These are phyloP conservation scores for Fusarium anguioides DNA, from an alignment of 2,329 filamentous ascomycete genomes.

Conservation along the genomic window DNA sequence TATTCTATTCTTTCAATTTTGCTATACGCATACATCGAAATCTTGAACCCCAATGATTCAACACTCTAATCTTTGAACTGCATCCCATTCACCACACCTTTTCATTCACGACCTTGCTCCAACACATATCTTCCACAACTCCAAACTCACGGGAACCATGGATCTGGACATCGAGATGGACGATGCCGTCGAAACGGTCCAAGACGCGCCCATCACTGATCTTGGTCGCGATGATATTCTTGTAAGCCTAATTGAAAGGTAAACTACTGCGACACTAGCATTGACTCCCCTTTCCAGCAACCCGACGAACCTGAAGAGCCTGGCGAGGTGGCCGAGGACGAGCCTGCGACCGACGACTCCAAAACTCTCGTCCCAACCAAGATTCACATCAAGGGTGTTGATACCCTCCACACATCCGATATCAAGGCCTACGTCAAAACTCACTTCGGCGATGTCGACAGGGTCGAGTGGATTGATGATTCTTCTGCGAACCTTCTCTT, in stretches of 20 bases:
- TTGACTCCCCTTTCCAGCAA: conserved; percentile 46
- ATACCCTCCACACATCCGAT: conserved; percentile 82
- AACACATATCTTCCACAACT: background rate
- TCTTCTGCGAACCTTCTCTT: conserved; percentile 89
- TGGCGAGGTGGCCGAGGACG: conserved; percentile 54
- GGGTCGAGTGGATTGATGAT: conserved; percentile 96
- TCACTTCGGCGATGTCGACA: conserved; percentile 70
- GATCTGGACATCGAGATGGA: conserved; percentile 80
- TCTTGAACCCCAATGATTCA: background rate
- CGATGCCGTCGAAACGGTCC: conserved; percentile 59
- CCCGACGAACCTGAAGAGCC: conserved; percentile 53
- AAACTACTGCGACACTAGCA: conserved; percentile 1
- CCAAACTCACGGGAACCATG: conserved; percentile 57
- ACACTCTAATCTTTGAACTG: background rate
- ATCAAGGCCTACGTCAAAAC: conserved; percentile 79
- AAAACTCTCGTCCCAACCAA: conserved; percentile 61
- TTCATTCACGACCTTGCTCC: background rate
- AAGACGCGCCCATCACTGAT: conserved; percentile 45
- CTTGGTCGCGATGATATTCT: conserved; percentile 52
- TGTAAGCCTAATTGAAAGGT: conserved; percentile 42
- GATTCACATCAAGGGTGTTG: conserved; percentile 85
- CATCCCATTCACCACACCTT: background rate
- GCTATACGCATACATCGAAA: background rate
- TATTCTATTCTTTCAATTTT: background rate
- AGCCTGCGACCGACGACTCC: conserved; percentile 42